Evolutionary conservation across 148 eudicot genomes (phyloP), one percentile per base, ranked within the genome.

Genomic region (Dysphania ambrosioides): DNA sequence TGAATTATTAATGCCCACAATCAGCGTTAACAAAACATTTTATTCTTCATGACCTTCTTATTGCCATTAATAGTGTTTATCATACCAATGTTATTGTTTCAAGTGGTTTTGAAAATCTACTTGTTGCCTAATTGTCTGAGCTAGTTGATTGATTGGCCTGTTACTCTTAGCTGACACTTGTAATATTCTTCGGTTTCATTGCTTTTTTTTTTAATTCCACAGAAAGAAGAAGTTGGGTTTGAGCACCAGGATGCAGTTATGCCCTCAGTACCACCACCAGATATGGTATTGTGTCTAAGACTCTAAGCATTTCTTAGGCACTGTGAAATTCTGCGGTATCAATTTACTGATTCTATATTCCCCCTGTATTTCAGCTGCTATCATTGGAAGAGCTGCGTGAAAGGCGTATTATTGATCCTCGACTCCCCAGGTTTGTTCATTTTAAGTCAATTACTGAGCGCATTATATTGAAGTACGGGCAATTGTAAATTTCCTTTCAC

Each of bases 201-300:
- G 23, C 70, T 72, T 60, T 40, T 77, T 68, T 24, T 62, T 26
- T 67, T 67, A 49, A 47, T 68, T 71, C 40, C 82, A 70, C 93
- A 96, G 99, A 92, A 89, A 84, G 97, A 89, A 70, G 93, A 89
- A 75, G 78, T 75, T n/a, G 93, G 93, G 27, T 96, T 92, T 85
- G 92, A 85, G 69, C 99, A 96, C 83, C 99, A 96, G 82, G 85
- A 77, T 79, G 82, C 85, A 77, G 68, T 75, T 63, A 90, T 92
- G 91, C 99, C 99, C 30, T 60, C 77, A 35, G 97, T 91, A 60
- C 93, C 97, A 70, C 68, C 83, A 80, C 99, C 99, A 40, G 94
- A 89, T 72, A 75, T 35, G 93, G 99, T 96, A 86, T 72, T 51
- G 62, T 29, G 32, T 49, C 65, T 60, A 51, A 66, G 62, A 24